A percentile compares a stretch with the other conserved stretches of the same genome.
phyloP scores from a whole-genome alignment of 805 yeast species.

The Metschnikowia gelsemii region DNA sequence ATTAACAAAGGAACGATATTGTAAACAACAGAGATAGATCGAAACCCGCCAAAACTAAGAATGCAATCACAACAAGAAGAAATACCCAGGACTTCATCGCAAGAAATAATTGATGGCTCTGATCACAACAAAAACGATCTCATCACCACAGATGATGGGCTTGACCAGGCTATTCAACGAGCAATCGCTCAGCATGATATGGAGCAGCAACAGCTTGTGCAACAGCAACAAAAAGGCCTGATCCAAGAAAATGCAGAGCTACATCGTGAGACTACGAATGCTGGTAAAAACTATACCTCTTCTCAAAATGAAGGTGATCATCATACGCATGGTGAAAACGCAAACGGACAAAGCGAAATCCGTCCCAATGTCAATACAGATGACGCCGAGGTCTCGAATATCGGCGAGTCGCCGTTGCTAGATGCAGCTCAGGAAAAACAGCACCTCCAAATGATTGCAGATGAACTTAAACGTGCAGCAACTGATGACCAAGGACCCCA shows the following conservation, averaged over 20 bases:
- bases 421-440: conserved; percentile 23
- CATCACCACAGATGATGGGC: conserved; percentile 21
- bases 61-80: conserved; percentile 1
- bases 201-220: conserved; percentile 19
- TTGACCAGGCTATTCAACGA: conserved; percentile 22
- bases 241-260: background rate
- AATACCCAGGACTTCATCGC: background rate
- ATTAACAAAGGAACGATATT: background rate
- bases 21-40: too few species aligned
- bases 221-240: conserved; percentile 5
- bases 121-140: conserved; percentile 12
- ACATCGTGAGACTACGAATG: conserved; percentile 9
- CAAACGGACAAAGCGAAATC: background rate
- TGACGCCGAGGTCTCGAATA: background rate
- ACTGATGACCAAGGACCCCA: conserved; percentile 9
- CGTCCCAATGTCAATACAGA: background rate
- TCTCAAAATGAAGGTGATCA: background rate
- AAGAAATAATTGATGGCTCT: background rate
- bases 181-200: conserved; percentile 24
- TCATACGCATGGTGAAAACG: background rate
- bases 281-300: background rate
- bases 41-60: background rate
- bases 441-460: conserved; percentile 33
- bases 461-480: conserved; percentile 34
- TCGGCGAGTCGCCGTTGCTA: conserved; percentile 8